Conservation (phyloP, 2,329 filamentous ascomycete genomes). For the Venturia oleaginea region DNA sequence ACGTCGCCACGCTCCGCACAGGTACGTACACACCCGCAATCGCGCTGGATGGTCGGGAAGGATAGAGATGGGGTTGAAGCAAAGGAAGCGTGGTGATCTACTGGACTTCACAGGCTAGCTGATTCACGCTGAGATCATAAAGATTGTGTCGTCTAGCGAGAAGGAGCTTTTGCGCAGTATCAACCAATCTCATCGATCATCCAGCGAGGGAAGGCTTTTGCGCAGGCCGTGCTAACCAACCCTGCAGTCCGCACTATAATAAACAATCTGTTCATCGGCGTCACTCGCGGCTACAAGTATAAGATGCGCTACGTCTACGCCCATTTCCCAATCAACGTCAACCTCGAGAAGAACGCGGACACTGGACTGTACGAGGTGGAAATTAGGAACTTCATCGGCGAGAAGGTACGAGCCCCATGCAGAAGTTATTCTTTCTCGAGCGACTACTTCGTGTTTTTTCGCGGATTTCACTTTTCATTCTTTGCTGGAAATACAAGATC, state of each 20-base stretch:
- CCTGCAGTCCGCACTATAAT: constrained; percentile 96
- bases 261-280: constrained; percentile 97
- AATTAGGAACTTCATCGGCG: constrained; percentile 97
- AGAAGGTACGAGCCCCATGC: constrained; percentile 49
- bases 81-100: background rate
- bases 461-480: too few species aligned
- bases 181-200: background rate
- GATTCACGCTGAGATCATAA: background rate
- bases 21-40: background rate
- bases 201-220: background rate
- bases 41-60: background rate
- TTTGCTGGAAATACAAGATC: too few species aligned
- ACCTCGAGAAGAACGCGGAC: constrained; percentile 92
- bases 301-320: constrained; percentile 99
- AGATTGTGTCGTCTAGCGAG: background rate
- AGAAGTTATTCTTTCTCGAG: too few species aligned
- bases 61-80: background rate
- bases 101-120: background rate
- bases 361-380: constrained; percentile 83
- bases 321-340: constrained; percentile 99
- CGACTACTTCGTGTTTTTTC: too few species aligned
- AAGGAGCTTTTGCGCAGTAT: background rate
- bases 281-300: constrained; percentile 99
- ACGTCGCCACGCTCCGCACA: constrained; percentile 56
- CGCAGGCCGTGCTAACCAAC: constrained; percentile 36